Evolutionary conservation across 2,329 filamentous ascomycete genomes (phyloP).

Genomic region (Trichoderma hamatum): DNA sequence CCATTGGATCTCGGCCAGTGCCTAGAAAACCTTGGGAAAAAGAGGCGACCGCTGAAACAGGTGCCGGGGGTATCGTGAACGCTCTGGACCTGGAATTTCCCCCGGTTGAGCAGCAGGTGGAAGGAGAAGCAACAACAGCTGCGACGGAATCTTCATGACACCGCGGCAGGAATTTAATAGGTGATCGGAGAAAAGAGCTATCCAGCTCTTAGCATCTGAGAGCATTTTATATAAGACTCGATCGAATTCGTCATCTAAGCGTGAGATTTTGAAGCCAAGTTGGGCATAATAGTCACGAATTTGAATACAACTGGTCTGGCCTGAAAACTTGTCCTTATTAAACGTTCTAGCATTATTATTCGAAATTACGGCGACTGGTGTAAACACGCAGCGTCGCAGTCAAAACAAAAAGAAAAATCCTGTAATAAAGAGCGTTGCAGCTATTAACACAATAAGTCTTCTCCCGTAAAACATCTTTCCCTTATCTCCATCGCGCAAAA

Average conservation of each 20-base stretch:
- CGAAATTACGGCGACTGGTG: constrained; percentile 1
- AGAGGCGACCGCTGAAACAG: constrained; percentile 38
- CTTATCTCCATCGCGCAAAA: constrained; percentile 24
- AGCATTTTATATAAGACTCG: neutral
- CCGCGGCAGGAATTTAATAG: neutral
- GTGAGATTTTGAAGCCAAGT: neutral
- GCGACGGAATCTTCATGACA: neutral
- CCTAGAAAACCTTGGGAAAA: constrained; percentile 79
- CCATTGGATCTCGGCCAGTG: constrained; percentile 51
- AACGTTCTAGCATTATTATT: constrained; percentile 12
- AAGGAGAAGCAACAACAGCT: neutral
- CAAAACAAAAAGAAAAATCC: constrained; percentile 24
- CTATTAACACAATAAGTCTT: constrained; percentile 28
- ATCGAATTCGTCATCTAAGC: neutral
- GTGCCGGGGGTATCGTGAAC: constrained; percentile 32
- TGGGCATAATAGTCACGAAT: neutral
- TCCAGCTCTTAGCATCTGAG: neutral
- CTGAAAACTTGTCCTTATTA: constrained; percentile 3
- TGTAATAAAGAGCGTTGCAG: constrained; percentile 27
- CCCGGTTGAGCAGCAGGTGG: constrained; percentile 29
- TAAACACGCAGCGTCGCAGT: neutral
- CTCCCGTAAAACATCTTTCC: constrained; percentile 14
- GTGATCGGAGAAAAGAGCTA: neutral
- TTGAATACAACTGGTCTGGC: neutral
- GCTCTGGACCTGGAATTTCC: constrained; percentile 43